Evolutionary conservation across 139 green algal genomes (phyloP).

Genomic region (Parachlorella kessleri): DNA sequence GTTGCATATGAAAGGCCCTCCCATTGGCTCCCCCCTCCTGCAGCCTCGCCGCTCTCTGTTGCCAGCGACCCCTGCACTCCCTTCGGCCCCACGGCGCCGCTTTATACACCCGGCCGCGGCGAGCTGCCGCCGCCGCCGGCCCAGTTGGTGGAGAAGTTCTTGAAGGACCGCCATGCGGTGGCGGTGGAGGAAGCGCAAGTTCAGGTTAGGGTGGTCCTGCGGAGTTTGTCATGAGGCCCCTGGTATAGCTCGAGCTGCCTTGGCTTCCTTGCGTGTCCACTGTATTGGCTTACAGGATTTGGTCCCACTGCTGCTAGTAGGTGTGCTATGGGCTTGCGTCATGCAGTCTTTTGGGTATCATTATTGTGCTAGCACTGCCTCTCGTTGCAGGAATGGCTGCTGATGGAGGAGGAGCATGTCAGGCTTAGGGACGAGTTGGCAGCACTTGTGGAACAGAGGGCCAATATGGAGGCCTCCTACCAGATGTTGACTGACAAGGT

Average conservation of each 20-base stretch:
- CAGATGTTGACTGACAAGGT: neutral
- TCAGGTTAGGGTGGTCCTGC: neutral
- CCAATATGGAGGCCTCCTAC: neutral
- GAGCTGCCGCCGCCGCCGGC: conserved; percentile 31
- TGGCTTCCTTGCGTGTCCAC: too few species aligned
- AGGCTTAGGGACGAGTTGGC: conserved; percentile 13
- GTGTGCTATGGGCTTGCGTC: too few species aligned
- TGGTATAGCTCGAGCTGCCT: too few species aligned
- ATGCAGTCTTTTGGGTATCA: too few species aligned
- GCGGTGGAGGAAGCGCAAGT: conserved; percentile 36
- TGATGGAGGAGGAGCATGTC: conserved; percentile 28
- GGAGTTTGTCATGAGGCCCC: too few species aligned
- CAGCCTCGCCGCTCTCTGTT: conserved; percentile 4
- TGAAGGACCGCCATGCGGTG: conserved; percentile 27
- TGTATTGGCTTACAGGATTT: too few species aligned
- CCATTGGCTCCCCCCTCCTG: neutral
- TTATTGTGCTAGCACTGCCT: neutral
- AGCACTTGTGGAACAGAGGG: neutral
- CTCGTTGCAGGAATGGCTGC: conserved; percentile 25
- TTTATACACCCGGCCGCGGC: neutral
- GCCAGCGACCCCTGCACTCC: neutral
- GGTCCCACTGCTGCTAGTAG: too few species aligned
- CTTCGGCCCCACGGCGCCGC: neutral
- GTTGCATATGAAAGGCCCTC: neutral
- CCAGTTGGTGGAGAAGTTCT: conserved; percentile 28